Percentiles rank a stretch among this genome's conserved stretches.
Conservation (phyloP, 345 rosid genomes). For the Balakata baccata region DNA sequence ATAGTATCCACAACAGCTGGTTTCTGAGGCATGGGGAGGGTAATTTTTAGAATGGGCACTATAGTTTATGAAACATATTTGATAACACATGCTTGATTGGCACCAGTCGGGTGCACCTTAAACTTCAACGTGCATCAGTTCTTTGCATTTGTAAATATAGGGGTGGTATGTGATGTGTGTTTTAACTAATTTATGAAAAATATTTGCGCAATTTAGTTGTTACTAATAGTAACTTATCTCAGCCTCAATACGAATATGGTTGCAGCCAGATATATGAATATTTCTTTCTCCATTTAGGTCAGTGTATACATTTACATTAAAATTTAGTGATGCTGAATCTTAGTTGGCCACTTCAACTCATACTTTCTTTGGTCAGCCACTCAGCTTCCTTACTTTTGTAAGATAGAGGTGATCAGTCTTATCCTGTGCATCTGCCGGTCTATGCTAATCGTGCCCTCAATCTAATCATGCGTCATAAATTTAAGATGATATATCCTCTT, state of each 20-base stretch:
- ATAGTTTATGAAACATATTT: not conserved
- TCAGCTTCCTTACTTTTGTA: not conserved
- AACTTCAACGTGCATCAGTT: not conserved
- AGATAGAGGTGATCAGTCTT: not conserved
- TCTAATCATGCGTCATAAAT: not conserved
- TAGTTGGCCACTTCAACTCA: not conserved
- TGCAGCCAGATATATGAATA: too few relatives aligned
- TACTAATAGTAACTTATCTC: not conserved
- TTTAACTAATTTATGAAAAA: not conserved
- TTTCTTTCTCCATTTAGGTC: not conserved
- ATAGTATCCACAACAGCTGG: not conserved
- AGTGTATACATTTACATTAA: not conserved
- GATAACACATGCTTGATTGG: too few relatives aligned
- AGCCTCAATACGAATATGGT: not conserved
- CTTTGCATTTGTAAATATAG: too few relatives aligned
- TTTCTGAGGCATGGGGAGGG: not conserved
- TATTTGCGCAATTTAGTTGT: not conserved
- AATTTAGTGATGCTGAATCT: not conserved
- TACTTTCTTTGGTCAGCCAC: not conserved
- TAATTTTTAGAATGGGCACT: not conserved
- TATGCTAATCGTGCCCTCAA: not conserved
- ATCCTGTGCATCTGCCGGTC: not conserved
- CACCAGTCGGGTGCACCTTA: too few relatives aligned
- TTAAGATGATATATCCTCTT: not conserved
- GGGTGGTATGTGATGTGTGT: not conserved